Evolutionary conservation across 495 filamentous ascomycete genomes (phyloP), one percentile per base, ranked within the genome.

Genomic region (Physcia stellaris): DNA sequence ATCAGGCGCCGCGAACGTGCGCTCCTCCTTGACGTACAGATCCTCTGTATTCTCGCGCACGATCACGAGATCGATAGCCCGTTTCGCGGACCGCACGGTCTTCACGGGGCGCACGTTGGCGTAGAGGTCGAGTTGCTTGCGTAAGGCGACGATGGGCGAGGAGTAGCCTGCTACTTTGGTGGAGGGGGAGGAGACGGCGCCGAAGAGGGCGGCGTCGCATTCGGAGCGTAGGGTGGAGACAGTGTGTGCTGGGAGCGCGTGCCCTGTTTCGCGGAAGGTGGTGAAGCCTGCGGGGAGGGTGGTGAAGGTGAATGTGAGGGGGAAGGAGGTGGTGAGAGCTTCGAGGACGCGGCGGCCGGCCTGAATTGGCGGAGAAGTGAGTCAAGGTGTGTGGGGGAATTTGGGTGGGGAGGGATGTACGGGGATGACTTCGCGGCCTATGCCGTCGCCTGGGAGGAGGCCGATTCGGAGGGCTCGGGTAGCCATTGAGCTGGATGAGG

Each of bases 11-110:
- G 82, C 73, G 57, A 69, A 73, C 18, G 86, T 95, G 52, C 63
- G 68, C 64, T 98, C 90, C 61, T 96, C 86, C 66, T 98, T 98
- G 43, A 98, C 92, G 70, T 98, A 98, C 19, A 98, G 68, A 53
- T 96, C 90, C 64, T 98, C 90, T 38, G 90, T 98, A 66, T 98
- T 98, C 62, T 98, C 90, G 41, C 90, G 81, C 38, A 96, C 90
- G 47, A 95, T 98, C 54, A 98, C 90, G 51, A 98, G 75, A 65
- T 98, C 90, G 54, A 96, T 86, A 37, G 80, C 76, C 16, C 61
- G 63, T 37, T 66, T 68, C 26, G 65, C 60, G 2, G 64, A 63
- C 20, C 59, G 52, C 40, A 86, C 80, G 34, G 79, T 80, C 69
- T 94, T 96, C 53, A 95, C 90, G 33, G 90, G 90, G 26, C 90